A percentile compares a stretch with the other conserved stretches of the same genome.
phyloP scores from a whole-genome alignment of 148 eudicot species.

The Beta vulgaris region DNA sequence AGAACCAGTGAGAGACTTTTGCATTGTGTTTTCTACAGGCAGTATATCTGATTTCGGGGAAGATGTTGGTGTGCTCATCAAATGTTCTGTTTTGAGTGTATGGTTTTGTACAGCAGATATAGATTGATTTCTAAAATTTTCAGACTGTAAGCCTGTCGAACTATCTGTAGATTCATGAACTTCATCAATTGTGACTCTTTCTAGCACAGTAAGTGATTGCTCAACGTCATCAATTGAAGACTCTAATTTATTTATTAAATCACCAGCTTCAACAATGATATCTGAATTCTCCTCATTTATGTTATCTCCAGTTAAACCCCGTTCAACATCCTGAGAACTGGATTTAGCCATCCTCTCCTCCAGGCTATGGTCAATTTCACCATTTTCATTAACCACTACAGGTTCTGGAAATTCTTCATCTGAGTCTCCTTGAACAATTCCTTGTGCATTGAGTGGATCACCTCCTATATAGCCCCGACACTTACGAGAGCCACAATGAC shows the following conservation, averaged over 20 bases:
- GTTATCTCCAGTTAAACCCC: constrained; percentile 22
- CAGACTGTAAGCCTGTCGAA: constrained; percentile 26
- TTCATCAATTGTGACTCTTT: constrained; percentile 25
- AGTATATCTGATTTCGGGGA: constrained; percentile 33
- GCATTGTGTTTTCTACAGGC: constrained; percentile 15
- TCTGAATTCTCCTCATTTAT: constrained; percentile 16
- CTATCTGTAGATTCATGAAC: constrained; percentile 27
- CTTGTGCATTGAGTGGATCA: constrained; percentile 67
- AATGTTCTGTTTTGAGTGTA: constrained; percentile 16
- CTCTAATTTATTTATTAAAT: constrained; percentile 10
- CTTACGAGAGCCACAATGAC: constrained; percentile 82
- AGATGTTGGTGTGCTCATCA: constrained; percentile 16
- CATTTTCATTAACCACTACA: constrained; percentile 53
- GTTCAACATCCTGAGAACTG: constrained; percentile 28
- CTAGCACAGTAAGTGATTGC: constrained; percentile 19
- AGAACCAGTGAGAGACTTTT: constrained; percentile 30
- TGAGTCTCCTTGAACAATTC: constrained; percentile 78
- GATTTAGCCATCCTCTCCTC: constrained; percentile 31
- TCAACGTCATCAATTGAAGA: constrained; percentile 24
- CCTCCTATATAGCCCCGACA: constrained; percentile 95
- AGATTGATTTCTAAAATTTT: constrained; percentile 26
- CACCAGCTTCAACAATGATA: constrained; percentile 18
- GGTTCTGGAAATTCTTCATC: constrained; percentile 95
- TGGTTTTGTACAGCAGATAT: constrained; percentile 27
- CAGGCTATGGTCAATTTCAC: constrained; percentile 40